Evolutionary conservation across 2,329 filamentous ascomycete genomes (phyloP), one percentile per base, ranked within the genome.

Genomic region (Rutstroemia sp.): DNA sequence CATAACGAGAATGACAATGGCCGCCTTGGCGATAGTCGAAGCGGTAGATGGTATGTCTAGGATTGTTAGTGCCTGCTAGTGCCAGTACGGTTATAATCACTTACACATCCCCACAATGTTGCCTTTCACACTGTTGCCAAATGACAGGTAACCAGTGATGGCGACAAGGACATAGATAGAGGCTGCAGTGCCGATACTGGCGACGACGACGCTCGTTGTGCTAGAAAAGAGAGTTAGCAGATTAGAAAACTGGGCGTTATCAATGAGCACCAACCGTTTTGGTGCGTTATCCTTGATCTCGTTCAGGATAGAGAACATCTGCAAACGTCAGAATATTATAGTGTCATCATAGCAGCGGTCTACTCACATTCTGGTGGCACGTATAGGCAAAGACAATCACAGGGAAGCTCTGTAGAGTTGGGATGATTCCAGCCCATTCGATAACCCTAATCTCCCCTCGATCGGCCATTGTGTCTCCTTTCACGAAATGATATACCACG

Each of bases 301-400:
- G 67, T 99, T 99, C 46, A 99, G 75, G 63, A 99, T 95, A 10
- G 92, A 96, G 71, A 99, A 99, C 94, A 99, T 99, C 89, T 94
- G 64, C 1, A 14, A 8, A 21, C 55, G 63, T 74, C 59, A 75
- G 71, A 55, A 37, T 48, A 25, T 16, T 16, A 30, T 12, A 3
- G 9, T 5, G 4, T 5, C 14, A 16, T 6, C 9, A 34, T 12
- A 34, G 19, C 23, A 37, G 3, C 16, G 14, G 3, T 21, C 23
- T 48, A 41, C 82, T 63, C 74, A 94, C 90, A 70, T 99, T 99
- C 69, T 99, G 94, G 72, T 99, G 94, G 71, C 94, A 99, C 1
- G 94, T 99, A 71, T 97, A 99, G n/a, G 92, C 94, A 77, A 99
- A 99, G 2, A 99, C 90, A 56, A 97, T 92, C 53, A 99, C 91